phyloP scores from a whole-genome alignment of 164 flowering plant genomes.

The Kalanchoe fedtschenkoi region DNA sequence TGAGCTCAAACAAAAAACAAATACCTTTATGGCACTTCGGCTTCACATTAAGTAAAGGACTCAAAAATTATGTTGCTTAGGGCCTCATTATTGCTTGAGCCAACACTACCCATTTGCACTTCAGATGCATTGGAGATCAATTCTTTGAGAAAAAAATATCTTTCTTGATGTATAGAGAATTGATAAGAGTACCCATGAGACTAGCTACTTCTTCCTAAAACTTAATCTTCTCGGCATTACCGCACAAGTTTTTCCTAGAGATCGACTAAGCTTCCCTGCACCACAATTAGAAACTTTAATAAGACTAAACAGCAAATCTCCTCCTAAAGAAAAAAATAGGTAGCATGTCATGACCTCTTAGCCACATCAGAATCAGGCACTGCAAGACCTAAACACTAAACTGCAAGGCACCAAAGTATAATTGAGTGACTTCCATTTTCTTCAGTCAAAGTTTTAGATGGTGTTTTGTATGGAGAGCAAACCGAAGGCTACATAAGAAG shows the following conservation, averaged over 20 bases:
- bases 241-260: slow-evolving; percentile 63
- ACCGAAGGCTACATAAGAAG: too few relatives aligned
- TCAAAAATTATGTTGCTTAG: too few relatives aligned
- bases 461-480: neutral
- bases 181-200: slow-evolving; percentile 91
- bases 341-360: slow-evolving; percentile 52
- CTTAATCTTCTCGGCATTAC: slow-evolving; percentile 85
- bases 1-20: too few relatives aligned
- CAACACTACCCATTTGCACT: too few relatives aligned
- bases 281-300: neutral
- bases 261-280: slow-evolving; percentile 89
- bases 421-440: neutral
- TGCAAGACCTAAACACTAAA: neutral
- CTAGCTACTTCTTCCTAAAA: slow-evolving; percentile 98
- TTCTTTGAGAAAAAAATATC: too few relatives aligned
- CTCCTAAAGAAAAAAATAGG: neutral
- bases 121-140: too few relatives aligned
- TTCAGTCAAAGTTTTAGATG: neutral
- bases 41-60: too few relatives aligned
- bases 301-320: neutral
- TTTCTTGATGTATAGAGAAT: slow-evolving; percentile 93
- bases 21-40: too few relatives aligned
- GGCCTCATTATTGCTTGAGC: too few relatives aligned
- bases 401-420: neutral
- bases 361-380: slow-evolving; percentile 63